Conservation (phyloP, 805 yeast genomes). For the Nakazawaea sp. region DNA sequence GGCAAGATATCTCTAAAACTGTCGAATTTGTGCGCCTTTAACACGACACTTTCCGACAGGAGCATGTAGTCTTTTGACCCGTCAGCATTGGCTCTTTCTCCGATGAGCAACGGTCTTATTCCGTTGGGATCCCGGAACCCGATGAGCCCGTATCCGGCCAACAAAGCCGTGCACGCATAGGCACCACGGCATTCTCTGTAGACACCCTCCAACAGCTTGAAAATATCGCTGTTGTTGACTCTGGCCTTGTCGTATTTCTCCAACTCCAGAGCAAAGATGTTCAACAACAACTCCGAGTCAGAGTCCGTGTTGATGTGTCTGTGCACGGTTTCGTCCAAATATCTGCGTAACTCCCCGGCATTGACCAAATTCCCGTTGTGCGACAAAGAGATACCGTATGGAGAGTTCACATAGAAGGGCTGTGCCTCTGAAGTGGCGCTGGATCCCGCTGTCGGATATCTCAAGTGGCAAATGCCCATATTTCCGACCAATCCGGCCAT, state of each 20-base stretch:
- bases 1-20: conserved; percentile 80
- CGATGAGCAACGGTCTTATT: conserved; percentile 83
- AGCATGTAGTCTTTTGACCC: conserved; percentile 85
- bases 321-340: conserved; percentile 89
- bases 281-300: conserved; percentile 86
- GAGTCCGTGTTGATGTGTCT: conserved; percentile 97
- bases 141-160: conserved; percentile 92
- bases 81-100: conserved; percentile 66
- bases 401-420: conserved; percentile 96
- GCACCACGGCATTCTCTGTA: conserved; percentile 85
- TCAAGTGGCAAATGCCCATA: conserved; percentile 91
- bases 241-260: conserved; percentile 89
- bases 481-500: conserved; percentile 78
- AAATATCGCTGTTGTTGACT: conserved; percentile 85
- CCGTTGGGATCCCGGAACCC: conserved; percentile 98
- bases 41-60: conserved; percentile 91
- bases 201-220: conserved; percentile 79
- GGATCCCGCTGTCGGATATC: conserved; percentile 98
- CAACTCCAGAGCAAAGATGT: conserved; percentile 86
- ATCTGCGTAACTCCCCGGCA: conserved; percentile 65
- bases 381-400: conserved; percentile 84
- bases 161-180: conserved; percentile 91
- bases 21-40: conserved; percentile 84
- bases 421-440: conserved; percentile 96
- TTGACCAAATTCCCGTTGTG: conserved; percentile 96